A percentile compares a stretch with the other conserved stretches of the same genome.
phyloP scores from a whole-genome alignment of 2,329 filamentous ascomycete genomes.

The Paecilomyces dactylethromorphus region DNA sequence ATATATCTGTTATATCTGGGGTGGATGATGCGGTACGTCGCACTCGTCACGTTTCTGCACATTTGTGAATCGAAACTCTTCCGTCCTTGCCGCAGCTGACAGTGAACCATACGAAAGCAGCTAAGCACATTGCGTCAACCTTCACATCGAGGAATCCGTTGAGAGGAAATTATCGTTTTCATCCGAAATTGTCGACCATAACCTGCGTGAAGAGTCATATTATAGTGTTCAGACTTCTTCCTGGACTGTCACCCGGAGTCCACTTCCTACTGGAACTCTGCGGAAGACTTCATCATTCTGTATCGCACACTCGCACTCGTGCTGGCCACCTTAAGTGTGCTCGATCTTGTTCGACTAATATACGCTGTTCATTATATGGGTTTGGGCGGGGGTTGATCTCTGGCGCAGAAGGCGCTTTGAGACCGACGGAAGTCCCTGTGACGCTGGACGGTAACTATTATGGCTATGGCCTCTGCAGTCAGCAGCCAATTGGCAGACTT shows the following conservation, averaged over 20 bases:
- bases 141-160: not conserved
- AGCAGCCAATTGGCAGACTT: constrained; percentile 14
- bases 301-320: not conserved
- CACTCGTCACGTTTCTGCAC: not conserved
- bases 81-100: not conserved
- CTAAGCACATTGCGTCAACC: not conserved
- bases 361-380: not conserved
- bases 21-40: not conserved
- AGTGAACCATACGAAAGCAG: not conserved
- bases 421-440: constrained; percentile 1
- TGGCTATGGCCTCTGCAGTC: constrained; percentile 14
- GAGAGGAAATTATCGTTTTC: not conserved
- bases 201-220: not conserved
- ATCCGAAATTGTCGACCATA: not conserved
- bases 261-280: not conserved
- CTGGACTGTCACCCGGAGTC: not conserved
- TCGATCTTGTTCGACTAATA: not conserved
- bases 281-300: not conserved
- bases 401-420: constrained; percentile 5
- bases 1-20: not conserved
- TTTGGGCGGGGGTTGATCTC: not conserved
- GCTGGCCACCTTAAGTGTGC: not conserved
- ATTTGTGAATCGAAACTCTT: not conserved
- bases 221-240: not conserved
- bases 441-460: constrained; percentile 1